A percentile compares a stretch with the other conserved stretches of the same genome.
Conservation (phyloP, 2,329 filamentous ascomycete genomes). For the Verticillium longisporum region DNA sequence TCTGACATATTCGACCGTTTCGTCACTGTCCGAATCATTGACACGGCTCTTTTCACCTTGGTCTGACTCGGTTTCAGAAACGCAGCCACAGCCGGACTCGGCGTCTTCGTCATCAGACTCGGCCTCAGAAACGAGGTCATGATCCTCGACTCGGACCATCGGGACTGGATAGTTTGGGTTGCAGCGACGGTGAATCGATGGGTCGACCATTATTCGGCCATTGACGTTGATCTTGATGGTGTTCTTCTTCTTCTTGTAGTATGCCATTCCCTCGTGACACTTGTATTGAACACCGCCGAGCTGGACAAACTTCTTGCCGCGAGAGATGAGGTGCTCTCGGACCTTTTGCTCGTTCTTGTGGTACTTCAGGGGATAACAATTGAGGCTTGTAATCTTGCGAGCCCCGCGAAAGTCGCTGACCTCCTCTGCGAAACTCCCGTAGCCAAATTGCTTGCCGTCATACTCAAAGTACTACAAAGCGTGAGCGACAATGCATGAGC, state of each 20-base stretch:
- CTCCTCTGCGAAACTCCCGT: constrained; percentile 16
- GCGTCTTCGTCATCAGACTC: constrained; percentile 38
- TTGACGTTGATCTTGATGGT: constrained; percentile 16
- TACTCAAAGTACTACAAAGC: constrained; percentile 35
- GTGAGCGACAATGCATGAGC: constrained; percentile 48
- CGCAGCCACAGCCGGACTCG: constrained; percentile 29
- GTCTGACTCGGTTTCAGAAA: constrained; percentile 12
- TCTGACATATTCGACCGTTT: constrained; percentile 38
- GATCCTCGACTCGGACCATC: constrained; percentile 64
- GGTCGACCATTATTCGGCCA: constrained; percentile 30
- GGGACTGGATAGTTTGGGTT: constrained; percentile 82
- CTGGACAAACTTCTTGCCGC: constrained; percentile 36
- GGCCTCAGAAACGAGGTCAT: constrained; percentile 48
- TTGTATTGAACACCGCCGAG: constrained; percentile 41
- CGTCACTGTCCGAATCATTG: constrained; percentile 30
- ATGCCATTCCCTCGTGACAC: constrained; percentile 32
- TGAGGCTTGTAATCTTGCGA: constrained; percentile 33
- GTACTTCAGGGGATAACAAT: constrained; percentile 35
- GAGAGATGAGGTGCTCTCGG: constrained; percentile 23
- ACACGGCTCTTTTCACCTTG: constrained; percentile 27
- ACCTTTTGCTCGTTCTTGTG: constrained; percentile 31
- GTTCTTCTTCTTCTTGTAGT: constrained; percentile 24
- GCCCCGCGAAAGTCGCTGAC: constrained; percentile 40
- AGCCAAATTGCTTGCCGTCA: constrained; percentile 40
- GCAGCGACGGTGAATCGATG: constrained; percentile 60